Conservation (phyloP, 305 asterid species). For the Rubia balearica region DNA sequence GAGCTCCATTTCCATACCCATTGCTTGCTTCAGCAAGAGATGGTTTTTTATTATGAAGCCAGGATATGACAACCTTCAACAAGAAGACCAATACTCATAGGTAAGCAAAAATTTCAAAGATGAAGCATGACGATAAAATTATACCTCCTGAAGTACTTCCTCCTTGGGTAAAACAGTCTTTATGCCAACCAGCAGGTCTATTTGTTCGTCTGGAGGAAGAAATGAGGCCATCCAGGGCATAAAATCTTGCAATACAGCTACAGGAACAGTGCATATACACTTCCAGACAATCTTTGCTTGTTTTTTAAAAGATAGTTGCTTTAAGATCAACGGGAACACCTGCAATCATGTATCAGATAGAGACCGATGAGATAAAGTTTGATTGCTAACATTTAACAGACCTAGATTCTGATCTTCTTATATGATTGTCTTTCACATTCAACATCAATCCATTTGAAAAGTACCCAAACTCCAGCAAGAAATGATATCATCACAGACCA, state of each 20-base stretch:
- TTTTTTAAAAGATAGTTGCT: conserved; percentile 48
- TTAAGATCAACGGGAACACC: conserved; percentile 65
- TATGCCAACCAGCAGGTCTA: conserved; percentile 46
- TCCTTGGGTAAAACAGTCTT: conserved; percentile 57
- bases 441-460: background rate
- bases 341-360: conserved; percentile 25
- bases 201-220: conserved; percentile 48
- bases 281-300: conserved; percentile 82
- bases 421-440: background rate
- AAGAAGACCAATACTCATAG: conserved; percentile 27
- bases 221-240: conserved; percentile 58
- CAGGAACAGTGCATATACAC: conserved; percentile 75
- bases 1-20: conserved; percentile 40
- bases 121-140: conserved; percentile 16
- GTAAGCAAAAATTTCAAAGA: conserved; percentile 20
- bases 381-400: background rate
- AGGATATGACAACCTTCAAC: conserved; percentile 59
- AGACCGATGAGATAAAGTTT: background rate
- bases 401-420: background rate
- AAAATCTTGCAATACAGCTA: conserved; percentile 62
- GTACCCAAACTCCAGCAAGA: background rate
- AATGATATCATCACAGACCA: background rate
- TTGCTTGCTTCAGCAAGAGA: conserved; percentile 25
- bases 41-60: conserved; percentile 47
- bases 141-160: conserved; percentile 69